Percentiles rank a stretch among this genome's conserved stretches.
Conservation (phyloP, 495 filamentous ascomycete species). For the Sordaria brevicollis region DNA sequence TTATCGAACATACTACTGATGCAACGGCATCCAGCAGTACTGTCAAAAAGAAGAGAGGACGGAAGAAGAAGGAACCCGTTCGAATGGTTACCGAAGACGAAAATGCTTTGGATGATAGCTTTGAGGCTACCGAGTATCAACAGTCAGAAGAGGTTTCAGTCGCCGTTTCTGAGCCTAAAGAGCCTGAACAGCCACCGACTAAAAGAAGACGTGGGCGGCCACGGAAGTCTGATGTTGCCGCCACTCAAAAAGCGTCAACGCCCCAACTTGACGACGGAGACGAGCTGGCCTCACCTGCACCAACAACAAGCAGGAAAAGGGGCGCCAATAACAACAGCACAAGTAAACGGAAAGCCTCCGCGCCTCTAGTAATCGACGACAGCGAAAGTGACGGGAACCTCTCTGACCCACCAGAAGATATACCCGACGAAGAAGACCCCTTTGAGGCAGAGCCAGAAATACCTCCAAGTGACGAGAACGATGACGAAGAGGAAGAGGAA, state of each 20-base stretch:
- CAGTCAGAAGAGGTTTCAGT: neutral
- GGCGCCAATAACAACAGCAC: neutral
- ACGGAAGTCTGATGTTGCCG: conserved; percentile 1
- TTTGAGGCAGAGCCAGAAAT: neutral
- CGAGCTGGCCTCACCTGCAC: neutral
- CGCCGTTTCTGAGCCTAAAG: neutral
- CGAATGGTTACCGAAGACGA: neutral
- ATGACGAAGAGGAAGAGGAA: neutral
- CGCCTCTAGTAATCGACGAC: neutral
- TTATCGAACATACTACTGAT: neutral
- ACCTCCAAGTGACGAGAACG: neutral
- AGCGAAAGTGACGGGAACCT: neutral
- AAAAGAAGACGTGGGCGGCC: conserved; percentile 12
- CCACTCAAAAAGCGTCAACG: neutral
- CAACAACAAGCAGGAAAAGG: neutral
- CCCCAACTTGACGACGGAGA: neutral
- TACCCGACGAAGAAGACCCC: neutral
- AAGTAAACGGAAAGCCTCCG: neutral
- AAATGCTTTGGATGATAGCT: neutral
- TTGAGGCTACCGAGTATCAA: neutral
- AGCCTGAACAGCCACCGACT: neutral
- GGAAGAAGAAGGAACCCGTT: conserved; percentile 9
- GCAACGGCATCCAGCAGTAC: neutral
- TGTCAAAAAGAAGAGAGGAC: conserved; percentile 5
- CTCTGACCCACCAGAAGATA: neutral